Base-by-base conservation (phyloP, 257 asterid species). In the Datura wrightii region DNA sequence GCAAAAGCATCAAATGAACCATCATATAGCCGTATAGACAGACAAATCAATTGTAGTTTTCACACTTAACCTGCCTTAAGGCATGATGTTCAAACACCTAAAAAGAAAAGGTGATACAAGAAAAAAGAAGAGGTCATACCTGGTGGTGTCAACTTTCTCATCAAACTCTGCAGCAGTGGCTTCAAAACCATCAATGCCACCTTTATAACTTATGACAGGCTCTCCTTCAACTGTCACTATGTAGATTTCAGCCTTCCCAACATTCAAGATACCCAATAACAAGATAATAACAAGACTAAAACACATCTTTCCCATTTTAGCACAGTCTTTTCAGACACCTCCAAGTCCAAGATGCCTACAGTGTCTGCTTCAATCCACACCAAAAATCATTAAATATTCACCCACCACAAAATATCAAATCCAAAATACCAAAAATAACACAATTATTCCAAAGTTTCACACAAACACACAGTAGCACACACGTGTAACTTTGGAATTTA, bases 121-220 rank as follows among this genome's bases (percentile, higher is more conserved):
- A 11, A 86, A 69, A 16, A 82, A 69, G 63, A 50, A 48, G 24
- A 76, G 48, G 82, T 54, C 63, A 63, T 91, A 94, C 99, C 99
- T 97, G 66, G 95, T 86, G 80, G 91, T 92, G 84, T 97, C 98
- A 85, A 95, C 86, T 89, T 92, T 89, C 89, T 91, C 95, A 84
- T 93, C 98, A 58, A 93, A 90, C 78, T 97, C 99, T 3, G 90
- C 91, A 34, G 99, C 98, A 87, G 98, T 97, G 70, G 98, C 98
- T 88, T 95, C 99, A 83, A 92, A 97, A 53, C 99, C 99, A 85
- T 82, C 71, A 82, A 93, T 89, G 56, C 97, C 99, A 19, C 99
- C 99, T 84, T 71, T 88, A 82, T 97, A 97, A 88, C 97, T 95
- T 85, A 94, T 87, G 66, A 97, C 98, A 36, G 99, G 98, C 89